phyloP scores from a whole-genome alignment of 2,329 filamentous ascomycete genomes.

The Emydomyces testavorans region DNA sequence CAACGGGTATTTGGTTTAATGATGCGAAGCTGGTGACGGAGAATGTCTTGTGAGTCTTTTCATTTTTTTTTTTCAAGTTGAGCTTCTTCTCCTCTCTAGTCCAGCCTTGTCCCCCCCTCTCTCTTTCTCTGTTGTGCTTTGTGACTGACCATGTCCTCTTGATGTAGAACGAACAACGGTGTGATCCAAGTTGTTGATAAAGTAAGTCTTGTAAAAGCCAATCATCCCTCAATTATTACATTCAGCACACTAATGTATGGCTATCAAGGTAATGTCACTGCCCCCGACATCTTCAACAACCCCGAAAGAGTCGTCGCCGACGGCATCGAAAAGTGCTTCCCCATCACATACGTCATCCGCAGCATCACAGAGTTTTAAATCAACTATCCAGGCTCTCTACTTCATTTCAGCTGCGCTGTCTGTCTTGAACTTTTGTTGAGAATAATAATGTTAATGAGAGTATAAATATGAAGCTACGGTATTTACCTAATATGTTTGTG shows the following conservation, averaged over 20 bases:
- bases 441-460: neutral
- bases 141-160: neutral
- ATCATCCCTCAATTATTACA: neutral
- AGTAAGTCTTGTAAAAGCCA: neutral
- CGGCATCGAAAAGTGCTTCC: neutral
- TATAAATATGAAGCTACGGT: neutral
- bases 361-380: neutral
- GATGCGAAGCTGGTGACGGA: slow-evolving; percentile 9
- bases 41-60: slow-evolving; percentile 10
- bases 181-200: slow-evolving; percentile 6
- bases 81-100: too few relatives aligned
- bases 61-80: too few relatives aligned
- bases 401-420: neutral
- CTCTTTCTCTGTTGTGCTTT: neutral
- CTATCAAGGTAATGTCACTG: neutral
- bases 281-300: neutral
- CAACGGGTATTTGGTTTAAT: slow-evolving; percentile 12
- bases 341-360: neutral
- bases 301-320: neutral
- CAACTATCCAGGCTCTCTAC: neutral
- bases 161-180: slow-evolving; percentile 2
- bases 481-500: too few relatives aligned
- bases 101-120: too few relatives aligned
- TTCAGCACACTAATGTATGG: too few relatives aligned
- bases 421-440: neutral